Percentiles rank a stretch among this genome's conserved stretches.
These are phyloP conservation scores for Pulveroboletus sp. DNA, from an alignment of 768 basidiomycete genomes.

Conservation along the genomic window DNA sequence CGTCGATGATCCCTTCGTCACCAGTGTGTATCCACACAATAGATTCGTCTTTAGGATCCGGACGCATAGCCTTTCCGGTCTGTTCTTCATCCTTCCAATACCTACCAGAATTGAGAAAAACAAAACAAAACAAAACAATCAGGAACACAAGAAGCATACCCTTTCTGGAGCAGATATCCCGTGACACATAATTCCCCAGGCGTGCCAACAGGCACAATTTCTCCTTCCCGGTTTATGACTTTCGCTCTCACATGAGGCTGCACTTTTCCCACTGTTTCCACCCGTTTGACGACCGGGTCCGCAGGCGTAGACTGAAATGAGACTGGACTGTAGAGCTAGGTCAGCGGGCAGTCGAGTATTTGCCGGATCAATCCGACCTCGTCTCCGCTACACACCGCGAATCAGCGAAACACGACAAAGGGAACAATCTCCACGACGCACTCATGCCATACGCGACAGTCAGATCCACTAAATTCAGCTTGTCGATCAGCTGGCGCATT, in stretches of 20 bases:
- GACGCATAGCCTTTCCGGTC: constrained; percentile 54
- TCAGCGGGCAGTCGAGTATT: not conserved
- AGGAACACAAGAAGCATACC: constrained; percentile 35
- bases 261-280: constrained; percentile 76
- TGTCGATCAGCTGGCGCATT: constrained; percentile 66
- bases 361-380: constrained; percentile 35
- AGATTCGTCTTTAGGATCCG: constrained; percentile 45
- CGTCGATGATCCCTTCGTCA: constrained; percentile 76
- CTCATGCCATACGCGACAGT: constrained; percentile 88
- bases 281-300: constrained; percentile 68
- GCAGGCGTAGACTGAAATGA: constrained; percentile 73
- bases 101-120: constrained; percentile 32
- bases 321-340: constrained; percentile 52
- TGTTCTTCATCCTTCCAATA: constrained; percentile 76
- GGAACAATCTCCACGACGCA: constrained; percentile 33
- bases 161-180: constrained; percentile 78
- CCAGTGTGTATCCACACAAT: constrained; percentile 81
- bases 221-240: constrained; percentile 52
- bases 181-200: constrained; percentile 72
- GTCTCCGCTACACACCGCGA: constrained; percentile 56
- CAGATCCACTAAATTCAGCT: constrained; percentile 63
- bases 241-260: constrained; percentile 78
- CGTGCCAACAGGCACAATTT: constrained; percentile 62
- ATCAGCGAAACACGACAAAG: constrained; percentile 2
- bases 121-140: not conserved